phyloP scores from a whole-genome alignment of 1,139 yeast species.

The Schizosaccharomyces versatilis region DNA sequence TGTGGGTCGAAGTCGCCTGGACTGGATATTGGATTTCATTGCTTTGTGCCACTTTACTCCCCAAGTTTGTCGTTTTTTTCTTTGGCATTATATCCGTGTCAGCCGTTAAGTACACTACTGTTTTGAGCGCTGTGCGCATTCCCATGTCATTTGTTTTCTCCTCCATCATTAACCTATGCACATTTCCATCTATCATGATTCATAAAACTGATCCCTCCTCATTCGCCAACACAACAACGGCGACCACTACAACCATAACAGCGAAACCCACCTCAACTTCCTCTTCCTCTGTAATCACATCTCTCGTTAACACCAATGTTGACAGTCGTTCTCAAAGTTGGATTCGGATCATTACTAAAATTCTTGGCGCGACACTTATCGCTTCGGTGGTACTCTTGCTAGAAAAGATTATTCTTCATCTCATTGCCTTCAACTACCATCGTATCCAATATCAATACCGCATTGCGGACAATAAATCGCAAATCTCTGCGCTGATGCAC shows the following conservation, averaged over 20 bases:
- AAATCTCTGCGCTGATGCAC: slow-evolving; percentile 18
- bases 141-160: slow-evolving; percentile 16
- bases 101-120: slow-evolving; percentile 19
- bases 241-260: slow-evolving; percentile 15
- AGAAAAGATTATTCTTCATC: slow-evolving; percentile 22
- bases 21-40: slow-evolving; percentile 21
- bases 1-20: slow-evolving; percentile 26
- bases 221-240: slow-evolving; percentile 3
- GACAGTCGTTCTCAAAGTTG: slow-evolving; percentile 15
- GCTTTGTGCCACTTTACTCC: slow-evolving; percentile 20
- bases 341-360: slow-evolving; percentile 21
- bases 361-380: slow-evolving; percentile 21
- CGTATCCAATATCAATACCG: slow-evolving; percentile 22
- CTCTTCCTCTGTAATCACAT: neutral
- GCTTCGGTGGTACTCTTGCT: slow-evolving; percentile 20
- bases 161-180: slow-evolving; percentile 14
- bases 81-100: slow-evolving; percentile 20
- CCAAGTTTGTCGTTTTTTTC: slow-evolving; percentile 16
- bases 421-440: slow-evolving; percentile 24
- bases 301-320: neutral
- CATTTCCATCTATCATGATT: slow-evolving; percentile 22
- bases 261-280: neutral
- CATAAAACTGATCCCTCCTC: slow-evolving; percentile 16
- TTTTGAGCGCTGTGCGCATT: slow-evolving; percentile 20
- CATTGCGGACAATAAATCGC: slow-evolving; percentile 21